Evolutionary conservation across 2,329 filamentous ascomycete species (phyloP).

Genomic region (Delphinella strobiligena): DNA sequence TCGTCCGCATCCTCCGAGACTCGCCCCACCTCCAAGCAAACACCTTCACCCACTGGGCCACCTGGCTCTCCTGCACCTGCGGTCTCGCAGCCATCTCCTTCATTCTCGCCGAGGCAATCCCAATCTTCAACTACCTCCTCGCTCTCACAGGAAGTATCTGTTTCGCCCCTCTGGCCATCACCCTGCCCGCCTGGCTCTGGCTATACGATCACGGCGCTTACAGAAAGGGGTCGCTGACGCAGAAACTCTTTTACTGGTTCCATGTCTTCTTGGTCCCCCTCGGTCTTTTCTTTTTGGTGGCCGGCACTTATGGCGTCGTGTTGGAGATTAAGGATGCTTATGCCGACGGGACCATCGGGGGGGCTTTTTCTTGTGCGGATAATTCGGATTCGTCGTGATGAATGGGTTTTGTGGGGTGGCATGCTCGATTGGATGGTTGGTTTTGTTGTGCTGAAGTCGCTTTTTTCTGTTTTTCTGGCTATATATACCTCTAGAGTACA

Average conservation of each 20-base stretch:
- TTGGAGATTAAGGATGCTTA: constrained; percentile 42
- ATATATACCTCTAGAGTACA: too few species aligned
- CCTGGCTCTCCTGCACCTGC: constrained; percentile 37
- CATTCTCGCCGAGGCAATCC: constrained; percentile 41
- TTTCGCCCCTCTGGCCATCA: constrained; percentile 39
- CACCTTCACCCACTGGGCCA: constrained; percentile 38
- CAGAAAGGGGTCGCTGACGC: constrained; percentile 22
- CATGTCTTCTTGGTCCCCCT: constrained; percentile 33
- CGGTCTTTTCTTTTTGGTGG: constrained; percentile 36
- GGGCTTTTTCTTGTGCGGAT: too few species aligned
- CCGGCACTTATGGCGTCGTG: constrained; percentile 39
- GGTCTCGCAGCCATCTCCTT: constrained; percentile 33
- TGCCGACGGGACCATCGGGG: constrained; percentile 33
- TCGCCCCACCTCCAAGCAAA: constrained; percentile 41
- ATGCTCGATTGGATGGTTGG: too few species aligned
- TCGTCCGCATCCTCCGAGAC: constrained; percentile 42
- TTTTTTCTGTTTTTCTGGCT: too few species aligned
- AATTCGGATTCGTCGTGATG: too few species aligned
- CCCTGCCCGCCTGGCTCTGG: constrained; percentile 39
- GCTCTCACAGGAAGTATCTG: constrained; percentile 38
- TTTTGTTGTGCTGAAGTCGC: too few species aligned
- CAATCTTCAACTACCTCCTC: constrained; percentile 42
- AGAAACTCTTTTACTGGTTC: constrained; percentile 27
- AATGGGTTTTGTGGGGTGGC: too few species aligned
- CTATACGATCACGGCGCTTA: constrained; percentile 36